Percentiles rank a stretch among this genome's conserved stretches.
These are phyloP conservation scores for Pleurotus tuber-regium DNA, from an alignment of 768 basidiomycete species.

Conservation along the genomic window DNA sequence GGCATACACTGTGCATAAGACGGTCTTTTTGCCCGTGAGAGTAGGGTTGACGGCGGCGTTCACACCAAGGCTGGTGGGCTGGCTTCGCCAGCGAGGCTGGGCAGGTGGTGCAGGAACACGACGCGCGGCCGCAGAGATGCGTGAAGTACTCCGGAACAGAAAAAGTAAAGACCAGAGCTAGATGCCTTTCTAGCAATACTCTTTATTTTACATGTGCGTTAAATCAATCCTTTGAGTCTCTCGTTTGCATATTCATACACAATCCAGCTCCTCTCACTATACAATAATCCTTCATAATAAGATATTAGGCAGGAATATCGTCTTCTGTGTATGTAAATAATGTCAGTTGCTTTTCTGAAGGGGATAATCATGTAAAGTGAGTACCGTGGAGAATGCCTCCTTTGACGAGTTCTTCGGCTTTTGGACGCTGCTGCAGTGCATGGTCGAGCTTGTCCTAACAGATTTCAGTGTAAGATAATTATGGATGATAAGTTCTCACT, in stretches of 20 bases:
- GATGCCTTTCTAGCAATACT: neutral
- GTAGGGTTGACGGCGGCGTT: slow-evolving; percentile 85
- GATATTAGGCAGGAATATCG: slow-evolving; percentile 18
- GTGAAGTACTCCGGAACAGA: slow-evolving; percentile 40
- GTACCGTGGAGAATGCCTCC: slow-evolving; percentile 53
- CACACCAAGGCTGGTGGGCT: slow-evolving; percentile 83
- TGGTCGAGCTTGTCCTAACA: slow-evolving; percentile 61
- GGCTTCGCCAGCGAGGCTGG: slow-evolving; percentile 83
- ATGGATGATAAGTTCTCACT: slow-evolving; percentile 30
- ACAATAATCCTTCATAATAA: neutral
- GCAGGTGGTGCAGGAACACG: slow-evolving; percentile 67
- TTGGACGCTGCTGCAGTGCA: slow-evolving; percentile 55
- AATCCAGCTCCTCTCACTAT: neutral
- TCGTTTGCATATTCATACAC: neutral
- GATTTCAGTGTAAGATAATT: neutral
- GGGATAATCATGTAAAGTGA: slow-evolving; percentile 5
- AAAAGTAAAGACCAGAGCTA: slow-evolving; percentile 21
- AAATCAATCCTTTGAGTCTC: neutral
- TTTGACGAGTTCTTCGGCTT: slow-evolving; percentile 60
- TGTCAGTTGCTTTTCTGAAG: slow-evolving; percentile 6
- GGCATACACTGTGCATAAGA: slow-evolving; percentile 97
- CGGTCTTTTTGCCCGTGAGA: slow-evolving; percentile 82
- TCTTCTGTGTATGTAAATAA: slow-evolving; percentile 17
- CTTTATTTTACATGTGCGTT: neutral
- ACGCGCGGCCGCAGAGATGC: slow-evolving; percentile 56